phyloP scores from a whole-genome alignment of 176 grass and related monocot genomes.

The Leersia perrieri region DNA sequence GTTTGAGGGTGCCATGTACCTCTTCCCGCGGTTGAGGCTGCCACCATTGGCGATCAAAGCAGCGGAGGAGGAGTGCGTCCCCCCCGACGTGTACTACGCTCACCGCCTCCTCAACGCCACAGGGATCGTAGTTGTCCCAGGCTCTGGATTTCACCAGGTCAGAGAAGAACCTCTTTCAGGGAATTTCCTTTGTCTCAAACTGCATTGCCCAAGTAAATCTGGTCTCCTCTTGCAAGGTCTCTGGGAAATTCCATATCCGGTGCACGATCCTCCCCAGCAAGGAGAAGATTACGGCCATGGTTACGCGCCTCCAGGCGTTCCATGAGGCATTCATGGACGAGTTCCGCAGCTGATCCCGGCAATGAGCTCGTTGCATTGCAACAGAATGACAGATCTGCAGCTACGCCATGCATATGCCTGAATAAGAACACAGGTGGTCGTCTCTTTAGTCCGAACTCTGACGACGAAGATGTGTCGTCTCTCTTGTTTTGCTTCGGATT shows the following conservation, averaged over 20 bases:
- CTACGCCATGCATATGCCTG: neutral
- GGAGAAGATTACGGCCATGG: conserved; percentile 45
- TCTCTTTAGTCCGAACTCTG: too few species aligned
- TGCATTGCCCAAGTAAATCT: neutral
- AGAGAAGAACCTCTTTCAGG: neutral
- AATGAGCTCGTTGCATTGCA: neutral
- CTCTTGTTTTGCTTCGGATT: neutral
- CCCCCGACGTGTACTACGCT: conserved; percentile 57
- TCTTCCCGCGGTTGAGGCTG: conserved; percentile 67
- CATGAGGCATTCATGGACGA: conserved; percentile 74
- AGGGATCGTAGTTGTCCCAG: conserved; percentile 60
- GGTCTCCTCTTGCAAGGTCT: neutral
- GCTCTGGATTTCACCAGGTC: conserved; percentile 71
- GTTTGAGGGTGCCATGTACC: conserved; percentile 64
- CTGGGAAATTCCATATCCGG: conserved; percentile 55
- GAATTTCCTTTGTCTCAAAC: neutral
- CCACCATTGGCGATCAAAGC: conserved; percentile 49
- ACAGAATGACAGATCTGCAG: neutral
- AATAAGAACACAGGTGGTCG: too few species aligned
- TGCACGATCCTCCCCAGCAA: conserved; percentile 53
- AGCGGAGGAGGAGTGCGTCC: conserved; percentile 28
- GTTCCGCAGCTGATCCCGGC: conserved; percentile 29
- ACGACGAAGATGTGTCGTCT: too few species aligned
- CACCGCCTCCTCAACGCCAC: conserved; percentile 49
- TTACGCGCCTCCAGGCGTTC: conserved; percentile 50